Percentiles rank a stretch among this genome's conserved stretches.
Evolutionary conservation across 257 asterid genomes (phyloP).

Genomic region (Gynochthodes officinalis): DNA sequence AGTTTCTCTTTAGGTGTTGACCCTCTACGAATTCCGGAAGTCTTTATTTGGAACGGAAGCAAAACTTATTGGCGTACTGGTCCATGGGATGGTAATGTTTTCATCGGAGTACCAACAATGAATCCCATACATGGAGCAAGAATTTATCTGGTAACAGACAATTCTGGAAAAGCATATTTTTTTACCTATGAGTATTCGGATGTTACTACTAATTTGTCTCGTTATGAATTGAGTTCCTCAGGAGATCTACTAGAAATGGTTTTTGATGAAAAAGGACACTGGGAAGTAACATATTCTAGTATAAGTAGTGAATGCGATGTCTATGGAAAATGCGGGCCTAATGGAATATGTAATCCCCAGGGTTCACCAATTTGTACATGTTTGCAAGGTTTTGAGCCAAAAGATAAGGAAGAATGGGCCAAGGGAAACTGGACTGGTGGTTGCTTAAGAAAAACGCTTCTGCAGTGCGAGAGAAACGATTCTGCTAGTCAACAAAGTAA

Average conservation of each 20-base stretch:
- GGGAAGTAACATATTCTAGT: constrained; percentile 5
- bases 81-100: constrained; percentile 25
- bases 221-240: constrained; percentile 7
- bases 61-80: constrained; percentile 37
- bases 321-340: constrained; percentile 46
- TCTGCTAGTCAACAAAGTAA: constrained; percentile 12
- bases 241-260: constrained; percentile 8
- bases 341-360: constrained; percentile 44
- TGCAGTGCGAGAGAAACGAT: constrained; percentile 32
- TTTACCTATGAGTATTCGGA: background rate
- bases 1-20: constrained; percentile 29
- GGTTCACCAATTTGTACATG: constrained; percentile 46
- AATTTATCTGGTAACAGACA: background rate
- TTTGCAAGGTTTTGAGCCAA: constrained; percentile 48
- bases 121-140: background rate
- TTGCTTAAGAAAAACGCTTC: constrained; percentile 36
- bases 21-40: constrained; percentile 29
- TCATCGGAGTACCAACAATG: constrained; percentile 15
- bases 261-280: constrained; percentile 1
- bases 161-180: background rate
- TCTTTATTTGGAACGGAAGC: constrained; percentile 33
- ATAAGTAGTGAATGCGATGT: constrained; percentile 1
- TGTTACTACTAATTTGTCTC: background rate
- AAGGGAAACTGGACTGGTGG: constrained; percentile 54
- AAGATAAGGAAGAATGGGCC: constrained; percentile 37